Evolutionary conservation across 2,329 filamentous ascomycete species (phyloP).

Genomic region (Periconia macrospinosa): DNA sequence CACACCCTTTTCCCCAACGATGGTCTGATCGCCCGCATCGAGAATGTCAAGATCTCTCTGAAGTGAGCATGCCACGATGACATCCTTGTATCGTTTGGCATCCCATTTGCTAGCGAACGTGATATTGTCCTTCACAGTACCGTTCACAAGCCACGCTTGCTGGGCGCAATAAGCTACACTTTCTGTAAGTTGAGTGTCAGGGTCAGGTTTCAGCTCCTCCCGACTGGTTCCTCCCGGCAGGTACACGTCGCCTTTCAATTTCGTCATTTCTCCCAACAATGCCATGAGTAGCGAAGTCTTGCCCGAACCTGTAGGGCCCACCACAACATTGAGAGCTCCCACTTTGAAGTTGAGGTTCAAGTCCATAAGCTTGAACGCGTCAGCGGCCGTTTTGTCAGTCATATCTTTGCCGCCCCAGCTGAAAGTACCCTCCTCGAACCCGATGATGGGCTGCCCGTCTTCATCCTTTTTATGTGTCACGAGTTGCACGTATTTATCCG

Average conservation of each 20-base stretch:
- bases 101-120: constrained; percentile 82
- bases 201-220: constrained; percentile 79
- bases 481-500: constrained; percentile 89
- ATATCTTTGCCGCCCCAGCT: constrained; percentile 74
- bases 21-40: constrained; percentile 86
- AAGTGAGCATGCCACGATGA: constrained; percentile 87
- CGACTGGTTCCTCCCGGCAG: constrained; percentile 84
- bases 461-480: constrained; percentile 69
- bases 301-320: constrained; percentile 89
- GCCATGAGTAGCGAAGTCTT: constrained; percentile 98
- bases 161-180: constrained; percentile 96
- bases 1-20: constrained; percentile 97
- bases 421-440: constrained; percentile 81
- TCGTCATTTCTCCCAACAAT: constrained; percentile 91
- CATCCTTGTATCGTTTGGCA: constrained; percentile 79
- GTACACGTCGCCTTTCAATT: constrained; percentile 77
- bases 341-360: constrained; percentile 80
- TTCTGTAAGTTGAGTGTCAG: constrained; percentile 83
- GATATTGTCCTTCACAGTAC: constrained; percentile 94
- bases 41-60: constrained; percentile 91
- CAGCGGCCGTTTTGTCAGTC: constrained; percentile 59
- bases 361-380: constrained; percentile 77
- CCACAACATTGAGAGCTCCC: constrained; percentile 87
- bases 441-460: constrained; percentile 73
- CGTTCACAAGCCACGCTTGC: constrained; percentile 95